These are phyloP conservation scores for Hanseniaspora hatyaiensis DNA, from an alignment of 805 yeast genomes.

Conservation along the genomic window DNA sequence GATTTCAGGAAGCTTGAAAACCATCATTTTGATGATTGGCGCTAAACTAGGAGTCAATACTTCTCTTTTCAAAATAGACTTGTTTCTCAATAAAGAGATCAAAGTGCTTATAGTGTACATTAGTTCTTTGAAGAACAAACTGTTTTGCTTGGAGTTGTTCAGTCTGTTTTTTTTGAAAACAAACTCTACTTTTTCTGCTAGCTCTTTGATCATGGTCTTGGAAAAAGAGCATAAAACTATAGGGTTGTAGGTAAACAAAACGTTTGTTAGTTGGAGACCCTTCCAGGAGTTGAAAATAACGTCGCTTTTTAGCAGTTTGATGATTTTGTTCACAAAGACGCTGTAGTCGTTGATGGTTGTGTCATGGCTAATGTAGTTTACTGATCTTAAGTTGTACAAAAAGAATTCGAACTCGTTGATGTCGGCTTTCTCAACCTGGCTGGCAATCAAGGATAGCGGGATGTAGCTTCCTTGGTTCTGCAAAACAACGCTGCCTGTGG, in stretches of 20 bases:
- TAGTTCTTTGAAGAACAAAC: slow-evolving; percentile 24
- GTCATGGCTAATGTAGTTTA: slow-evolving; percentile 26
- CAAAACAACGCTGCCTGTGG: slow-evolving; percentile 4
- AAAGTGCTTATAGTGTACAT: slow-evolving; percentile 26
- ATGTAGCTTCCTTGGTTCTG: slow-evolving; percentile 16
- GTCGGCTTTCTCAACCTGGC: slow-evolving; percentile 24
- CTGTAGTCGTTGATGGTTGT: slow-evolving; percentile 27
- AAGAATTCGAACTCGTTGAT: slow-evolving; percentile 26
- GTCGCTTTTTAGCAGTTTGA: slow-evolving; percentile 32
- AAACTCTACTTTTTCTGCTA: slow-evolving; percentile 24
- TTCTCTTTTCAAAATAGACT: slow-evolving; percentile 76
- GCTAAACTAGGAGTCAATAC: slow-evolving; percentile 65
- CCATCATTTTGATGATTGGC: slow-evolving; percentile 42
- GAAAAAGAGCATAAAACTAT: slow-evolving; percentile 25
- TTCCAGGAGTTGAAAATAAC: slow-evolving; percentile 42
- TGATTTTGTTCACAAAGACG: slow-evolving; percentile 28
- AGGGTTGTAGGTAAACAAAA: slow-evolving; percentile 33
- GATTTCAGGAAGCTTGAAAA: slow-evolving; percentile 36
- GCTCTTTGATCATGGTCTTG: slow-evolving; percentile 8
- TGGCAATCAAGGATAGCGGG: slow-evolving; percentile 24
- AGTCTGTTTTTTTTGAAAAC: slow-evolving; percentile 24
- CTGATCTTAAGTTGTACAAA: slow-evolving; percentile 23
- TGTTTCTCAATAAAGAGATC: slow-evolving; percentile 48
- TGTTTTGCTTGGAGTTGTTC: slow-evolving; percentile 21
- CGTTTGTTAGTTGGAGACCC: slow-evolving; percentile 43